A percentile compares a stretch with the other conserved stretches of the same genome.
Evolutionary conservation across 768 basidiomycete genomes (phyloP).

Genomic region (Mycena crocata): DNA sequence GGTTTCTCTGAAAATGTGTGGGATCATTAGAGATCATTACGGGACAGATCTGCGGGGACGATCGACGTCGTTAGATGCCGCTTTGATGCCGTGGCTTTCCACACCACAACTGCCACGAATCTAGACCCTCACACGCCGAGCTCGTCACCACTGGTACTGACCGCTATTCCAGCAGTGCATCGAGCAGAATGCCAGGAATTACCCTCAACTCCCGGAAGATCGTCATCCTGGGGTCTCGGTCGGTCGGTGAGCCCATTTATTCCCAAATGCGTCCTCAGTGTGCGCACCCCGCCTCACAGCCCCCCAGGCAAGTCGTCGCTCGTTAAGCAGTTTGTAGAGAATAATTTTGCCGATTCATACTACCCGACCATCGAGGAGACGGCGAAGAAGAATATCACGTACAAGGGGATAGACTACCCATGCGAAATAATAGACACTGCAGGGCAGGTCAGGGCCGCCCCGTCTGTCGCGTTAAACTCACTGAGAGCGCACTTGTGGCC

Average conservation of each 20-base stretch:
- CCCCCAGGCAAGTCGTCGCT: constrained; percentile 91
- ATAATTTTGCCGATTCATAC: constrained; percentile 91
- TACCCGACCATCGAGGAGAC: constrained; percentile 96
- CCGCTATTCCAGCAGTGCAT: too few species aligned
- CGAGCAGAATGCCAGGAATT: constrained; percentile 17
- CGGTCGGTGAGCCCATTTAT: constrained; percentile 74
- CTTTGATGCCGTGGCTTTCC: background rate
- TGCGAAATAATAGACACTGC: constrained; percentile 99
- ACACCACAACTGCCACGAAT: background rate
- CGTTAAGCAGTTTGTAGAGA: constrained; percentile 92
- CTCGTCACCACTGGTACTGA: constrained; percentile 2
- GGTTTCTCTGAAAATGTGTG: background rate
- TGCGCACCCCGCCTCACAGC: constrained; percentile 23
- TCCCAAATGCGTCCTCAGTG: constrained; percentile 34
- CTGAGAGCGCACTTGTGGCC: constrained; percentile 14
- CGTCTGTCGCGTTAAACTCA: constrained; percentile 8
- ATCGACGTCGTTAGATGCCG: background rate
- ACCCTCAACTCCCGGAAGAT: constrained; percentile 67
- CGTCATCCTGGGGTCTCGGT: constrained; percentile 87
- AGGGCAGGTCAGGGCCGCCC: constrained; percentile 78
- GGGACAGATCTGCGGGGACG: background rate
- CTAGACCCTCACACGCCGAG: constrained; percentile 1
- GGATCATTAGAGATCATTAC: background rate
- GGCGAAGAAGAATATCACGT: constrained; percentile 85
- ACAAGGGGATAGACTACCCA: constrained; percentile 92